Conservation (phyloP, 768 basidiomycete species). For the Plicaturopsis crispa region DNA sequence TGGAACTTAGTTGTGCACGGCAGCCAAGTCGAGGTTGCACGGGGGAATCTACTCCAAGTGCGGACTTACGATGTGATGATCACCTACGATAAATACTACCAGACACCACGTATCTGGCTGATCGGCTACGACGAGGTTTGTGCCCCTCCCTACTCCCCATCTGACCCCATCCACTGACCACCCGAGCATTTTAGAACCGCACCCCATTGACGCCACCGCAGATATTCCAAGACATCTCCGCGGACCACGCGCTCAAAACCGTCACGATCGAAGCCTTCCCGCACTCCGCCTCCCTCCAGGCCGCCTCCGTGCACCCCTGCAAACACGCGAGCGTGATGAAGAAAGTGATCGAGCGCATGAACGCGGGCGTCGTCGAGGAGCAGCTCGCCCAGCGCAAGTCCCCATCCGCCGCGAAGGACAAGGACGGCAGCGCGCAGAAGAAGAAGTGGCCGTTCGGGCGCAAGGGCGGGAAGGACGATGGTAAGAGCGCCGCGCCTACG, state of each 20-base stretch:
- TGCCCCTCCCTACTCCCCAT: conserved; percentile 1
- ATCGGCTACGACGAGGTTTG: conserved; percentile 93
- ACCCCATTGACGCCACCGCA: conserved; percentile 81
- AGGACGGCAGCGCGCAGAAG: conserved; percentile 46
- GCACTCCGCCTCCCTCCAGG: conserved; percentile 78
- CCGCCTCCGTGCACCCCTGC: conserved; percentile 95
- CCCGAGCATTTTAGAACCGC: conserved; percentile 52
- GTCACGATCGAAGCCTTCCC: conserved; percentile 98
- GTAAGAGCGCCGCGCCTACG: conserved; percentile 19
- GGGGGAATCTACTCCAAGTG: conserved; percentile 85
- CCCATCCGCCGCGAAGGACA: conserved; percentile 25
- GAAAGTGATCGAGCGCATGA: conserved; percentile 99
- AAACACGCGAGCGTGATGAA: conserved; percentile 99
- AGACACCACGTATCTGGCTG: conserved; percentile 96
- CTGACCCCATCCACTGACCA: conserved; percentile 6
- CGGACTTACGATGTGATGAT: conserved; percentile 99
- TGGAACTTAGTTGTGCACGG: background rate
- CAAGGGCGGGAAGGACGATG: conserved; percentile 50
- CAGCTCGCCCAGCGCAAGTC: conserved; percentile 64
- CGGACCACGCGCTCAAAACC: conserved; percentile 97
- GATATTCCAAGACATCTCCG: conserved; percentile 95
- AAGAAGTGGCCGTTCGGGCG: conserved; percentile 85
- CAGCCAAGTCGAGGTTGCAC: conserved; percentile 60
- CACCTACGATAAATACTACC: conserved; percentile 99
- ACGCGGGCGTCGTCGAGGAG: conserved; percentile 76